Evolutionary conservation across 495 filamentous ascomycete species (phyloP), one percentile per base, ranked within the genome.

Genomic region (Hyaloscypha finlandica): DNA sequence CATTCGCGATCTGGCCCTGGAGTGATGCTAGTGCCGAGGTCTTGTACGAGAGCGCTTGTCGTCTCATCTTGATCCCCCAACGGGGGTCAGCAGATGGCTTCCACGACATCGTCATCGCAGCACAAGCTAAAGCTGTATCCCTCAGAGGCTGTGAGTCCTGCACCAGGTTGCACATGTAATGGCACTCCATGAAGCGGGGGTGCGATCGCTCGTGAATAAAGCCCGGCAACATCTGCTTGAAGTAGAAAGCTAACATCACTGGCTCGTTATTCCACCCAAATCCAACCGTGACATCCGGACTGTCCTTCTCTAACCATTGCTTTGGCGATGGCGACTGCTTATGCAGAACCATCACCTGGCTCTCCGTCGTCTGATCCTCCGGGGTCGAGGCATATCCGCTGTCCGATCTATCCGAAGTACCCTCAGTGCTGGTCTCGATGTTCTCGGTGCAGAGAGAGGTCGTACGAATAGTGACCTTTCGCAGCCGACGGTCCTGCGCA

Each of bases 51-150:
- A 59, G 56, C 19, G 56, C 56, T 20, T 59, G 32, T 6, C 56
- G 56, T 37, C 32, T 59, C 56, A 59, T 59, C 32, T 59, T 59
- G 25, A 37, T 9, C 29, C 32, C 32, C 56, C 56, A 59, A 32
- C 19, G 25, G 3, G 32, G 25, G 20, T 59, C 56, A 32, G 25
- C 32, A 35, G 56, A 33, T 20, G 25, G 32, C 32, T 20, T 37
- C 56, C 56, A 59, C 11, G 56, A 59, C 56, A 59, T 32, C 19
- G 56, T 59, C 29, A 59, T 59, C 8, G 56, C 56, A 20, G 56
- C 56, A 37, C 25, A 32, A n/a, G 56, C 56, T 16, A 59, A 9
- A 2, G 56, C 25, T 22, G 32, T 37, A 35, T 59, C 30, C n/a
- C 32, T 35, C 19, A 59, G 8, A 8, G 56, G 56, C 25, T 35